Evolutionary conservation across 108 stramenopile species (phyloP).

Genomic region (Pseudonitzschia multiseries): DNA sequence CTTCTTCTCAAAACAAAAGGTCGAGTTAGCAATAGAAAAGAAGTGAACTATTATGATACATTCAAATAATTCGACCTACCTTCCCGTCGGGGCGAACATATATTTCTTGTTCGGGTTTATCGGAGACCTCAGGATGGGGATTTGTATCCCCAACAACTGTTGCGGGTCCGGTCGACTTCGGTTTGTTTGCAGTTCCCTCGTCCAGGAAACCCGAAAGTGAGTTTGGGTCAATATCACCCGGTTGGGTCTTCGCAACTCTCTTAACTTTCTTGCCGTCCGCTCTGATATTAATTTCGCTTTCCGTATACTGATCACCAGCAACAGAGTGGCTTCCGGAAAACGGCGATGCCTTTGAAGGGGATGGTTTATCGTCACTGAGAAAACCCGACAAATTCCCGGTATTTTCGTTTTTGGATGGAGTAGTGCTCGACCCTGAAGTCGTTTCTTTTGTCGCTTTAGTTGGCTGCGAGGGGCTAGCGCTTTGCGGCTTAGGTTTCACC

Average conservation of each 20-base stretch:
- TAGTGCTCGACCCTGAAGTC: background rate
- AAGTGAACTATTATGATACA: background rate
- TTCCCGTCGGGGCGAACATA: conserved; percentile 53
- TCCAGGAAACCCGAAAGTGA: conserved; percentile 17
- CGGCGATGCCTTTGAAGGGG: conserved; percentile 14
- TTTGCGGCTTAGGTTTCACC: conserved; percentile 17
- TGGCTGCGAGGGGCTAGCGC: background rate
- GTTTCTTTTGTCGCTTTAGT: background rate
- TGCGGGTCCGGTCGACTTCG: conserved; percentile 26
- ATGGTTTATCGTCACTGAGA: conserved; percentile 21
- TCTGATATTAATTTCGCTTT: conserved; percentile 51
- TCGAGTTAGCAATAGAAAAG: background rate
- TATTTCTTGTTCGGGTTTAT: conserved; percentile 43
- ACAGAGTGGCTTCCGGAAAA: conserved; percentile 48
- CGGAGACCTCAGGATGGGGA: conserved; percentile 11
- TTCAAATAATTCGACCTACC: background rate
- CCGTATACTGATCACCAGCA: conserved; percentile 34
- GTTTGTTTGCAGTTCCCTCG: conserved; percentile 20
- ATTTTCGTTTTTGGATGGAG: background rate
- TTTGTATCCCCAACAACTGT: conserved; percentile 30
- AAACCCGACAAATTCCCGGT: conserved; percentile 23
- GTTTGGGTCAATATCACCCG: background rate
- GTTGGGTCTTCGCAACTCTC: conserved; percentile 24
- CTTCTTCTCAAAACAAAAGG: conserved; percentile 13
- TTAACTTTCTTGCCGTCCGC: conserved; percentile 55